These are phyloP conservation scores for Coniferiporia sulphurascens DNA, from an alignment of 1,284 basidiomycete genomes.

Conservation along the genomic window DNA sequence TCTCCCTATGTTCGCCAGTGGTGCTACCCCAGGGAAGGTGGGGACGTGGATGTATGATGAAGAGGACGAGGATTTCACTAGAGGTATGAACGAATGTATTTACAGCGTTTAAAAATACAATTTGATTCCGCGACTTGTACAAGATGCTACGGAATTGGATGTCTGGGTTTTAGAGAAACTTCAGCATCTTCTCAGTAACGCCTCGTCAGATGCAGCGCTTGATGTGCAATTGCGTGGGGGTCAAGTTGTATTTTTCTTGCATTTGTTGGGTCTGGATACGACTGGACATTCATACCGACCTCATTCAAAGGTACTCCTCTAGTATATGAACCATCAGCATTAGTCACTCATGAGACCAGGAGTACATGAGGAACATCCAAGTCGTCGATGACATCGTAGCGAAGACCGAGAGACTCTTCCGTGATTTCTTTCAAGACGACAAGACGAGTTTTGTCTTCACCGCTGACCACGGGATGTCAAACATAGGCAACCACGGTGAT, in stretches of 20 bases:
- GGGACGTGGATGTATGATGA: conserved; percentile 76
- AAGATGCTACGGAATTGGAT: conserved; percentile 78
- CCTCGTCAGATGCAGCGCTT: conserved; percentile 45
- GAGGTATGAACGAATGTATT: conserved; percentile 40
- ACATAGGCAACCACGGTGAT: conserved; percentile 87
- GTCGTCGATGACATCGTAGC: conserved; percentile 78
- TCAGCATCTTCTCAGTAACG: conserved; percentile 51
- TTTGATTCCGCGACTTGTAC: neutral
- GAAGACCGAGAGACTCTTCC: conserved; percentile 59
- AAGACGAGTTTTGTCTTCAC: conserved; percentile 82
- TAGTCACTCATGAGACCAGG: conserved; percentile 34
- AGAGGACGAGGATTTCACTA: conserved; percentile 80
- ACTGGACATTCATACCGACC: conserved; percentile 87
- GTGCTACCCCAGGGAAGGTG: conserved; percentile 68
- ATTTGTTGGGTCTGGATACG: conserved; percentile 82
- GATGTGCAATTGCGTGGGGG: conserved; percentile 46
- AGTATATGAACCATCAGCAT: neutral
- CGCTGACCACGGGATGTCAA: conserved; percentile 89
- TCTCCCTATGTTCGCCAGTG: conserved; percentile 81
- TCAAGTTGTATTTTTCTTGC: conserved; percentile 78
- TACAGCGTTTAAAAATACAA: neutral
- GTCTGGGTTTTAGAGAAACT: conserved; percentile 77
- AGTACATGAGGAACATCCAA: conserved; percentile 84
- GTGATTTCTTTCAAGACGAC: conserved; percentile 61
- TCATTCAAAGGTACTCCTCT: conserved; percentile 56